phyloP scores from a whole-genome alignment of 2,329 filamentous ascomycete species.

The Aspergillus hiratsukae region DNA sequence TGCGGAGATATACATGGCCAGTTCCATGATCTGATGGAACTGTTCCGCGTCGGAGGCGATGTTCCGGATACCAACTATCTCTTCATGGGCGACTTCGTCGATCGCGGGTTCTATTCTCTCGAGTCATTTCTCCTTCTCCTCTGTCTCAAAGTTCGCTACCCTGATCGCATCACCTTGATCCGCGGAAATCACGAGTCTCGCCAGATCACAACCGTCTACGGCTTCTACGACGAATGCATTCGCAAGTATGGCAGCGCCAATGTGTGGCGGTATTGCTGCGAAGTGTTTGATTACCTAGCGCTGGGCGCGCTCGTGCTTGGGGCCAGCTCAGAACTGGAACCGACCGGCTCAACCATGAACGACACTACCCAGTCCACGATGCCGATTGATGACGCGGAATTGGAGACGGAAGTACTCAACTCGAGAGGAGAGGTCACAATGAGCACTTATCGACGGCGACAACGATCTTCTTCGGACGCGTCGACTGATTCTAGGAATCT shows the following conservation, averaged over 20 bases:
- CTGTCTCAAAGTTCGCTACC: slow-evolving; percentile 94
- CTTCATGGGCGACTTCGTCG: slow-evolving; percentile 98
- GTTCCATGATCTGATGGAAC: slow-evolving; percentile 95
- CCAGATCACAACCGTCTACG: slow-evolving; percentile 95
- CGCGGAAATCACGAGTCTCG: slow-evolving; percentile 93
- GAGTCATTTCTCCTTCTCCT: slow-evolving; percentile 94
- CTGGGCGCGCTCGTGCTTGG: slow-evolving; percentile 88
- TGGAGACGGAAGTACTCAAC: slow-evolving; percentile 91
- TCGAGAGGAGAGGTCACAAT: slow-evolving; percentile 75
- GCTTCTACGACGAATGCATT: slow-evolving; percentile 96
- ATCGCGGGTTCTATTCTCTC: slow-evolving; percentile 95
- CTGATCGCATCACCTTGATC: slow-evolving; percentile 93
- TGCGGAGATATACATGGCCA: slow-evolving; percentile 97
- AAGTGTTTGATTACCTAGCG: slow-evolving; percentile 95
- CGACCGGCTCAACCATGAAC: slow-evolving; percentile 48
- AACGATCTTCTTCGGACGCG: slow-evolving; percentile 28
- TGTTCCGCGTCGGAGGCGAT: slow-evolving; percentile 89
- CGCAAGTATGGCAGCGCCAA: slow-evolving; percentile 95
- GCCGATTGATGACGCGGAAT: slow-evolving; percentile 60
- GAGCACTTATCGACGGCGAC: slow-evolving; percentile 35
- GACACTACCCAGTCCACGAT: slow-evolving; percentile 48
- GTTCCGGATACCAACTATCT: slow-evolving; percentile 95
- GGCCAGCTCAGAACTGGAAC: slow-evolving; percentile 63
- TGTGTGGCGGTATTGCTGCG: slow-evolving; percentile 95
- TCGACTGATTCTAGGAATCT: slow-evolving; percentile 35